These are phyloP conservation scores for Calvatia gigantea DNA, from an alignment of 768 basidiomycete genomes.

Conservation along the genomic window DNA sequence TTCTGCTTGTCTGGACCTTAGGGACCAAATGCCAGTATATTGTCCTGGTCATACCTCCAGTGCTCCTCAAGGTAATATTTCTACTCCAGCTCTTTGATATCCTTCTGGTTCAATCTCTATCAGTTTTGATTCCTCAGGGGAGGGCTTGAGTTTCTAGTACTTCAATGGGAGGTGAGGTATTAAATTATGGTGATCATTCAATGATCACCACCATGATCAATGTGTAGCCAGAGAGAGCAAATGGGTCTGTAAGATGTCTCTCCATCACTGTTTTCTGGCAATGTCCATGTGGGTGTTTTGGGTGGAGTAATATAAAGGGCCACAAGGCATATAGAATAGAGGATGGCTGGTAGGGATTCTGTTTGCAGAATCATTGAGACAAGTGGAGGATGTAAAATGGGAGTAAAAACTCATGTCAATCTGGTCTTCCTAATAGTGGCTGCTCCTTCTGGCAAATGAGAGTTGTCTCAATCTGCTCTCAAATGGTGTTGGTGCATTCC, in stretches of 20 bases:
- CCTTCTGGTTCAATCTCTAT: conserved; percentile 34
- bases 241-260: conserved; percentile 23
- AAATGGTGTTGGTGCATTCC: conserved; percentile 61
- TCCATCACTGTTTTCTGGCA: conserved; percentile 24
- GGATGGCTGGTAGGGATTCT: conserved; percentile 72
- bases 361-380: neutral
- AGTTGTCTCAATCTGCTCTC: conserved; percentile 58
- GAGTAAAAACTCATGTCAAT: conserved; percentile 58
- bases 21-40: conserved; percentile 49
- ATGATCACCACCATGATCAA: conserved; percentile 83
- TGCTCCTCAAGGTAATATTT: conserved; percentile 42
- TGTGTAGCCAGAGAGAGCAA: conserved; percentile 65
- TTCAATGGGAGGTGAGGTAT: conserved; percentile 21
- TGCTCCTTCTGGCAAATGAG: conserved; percentile 62
- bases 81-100: conserved; percentile 35
- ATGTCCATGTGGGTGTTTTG: conserved; percentile 27
- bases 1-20: conserved; percentile 67
- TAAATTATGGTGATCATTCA: conserved; percentile 59
- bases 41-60: conserved; percentile 71
- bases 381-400: neutral
- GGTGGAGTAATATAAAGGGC: conserved; percentile 54
- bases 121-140: conserved; percentile 23
- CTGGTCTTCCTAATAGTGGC: conserved; percentile 79
- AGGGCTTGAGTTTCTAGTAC: conserved; percentile 17
- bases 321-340: conserved; percentile 56